Conservation (phyloP, 2,329 filamentous ascomycete species). For the Macroventuria anomochaeta region DNA sequence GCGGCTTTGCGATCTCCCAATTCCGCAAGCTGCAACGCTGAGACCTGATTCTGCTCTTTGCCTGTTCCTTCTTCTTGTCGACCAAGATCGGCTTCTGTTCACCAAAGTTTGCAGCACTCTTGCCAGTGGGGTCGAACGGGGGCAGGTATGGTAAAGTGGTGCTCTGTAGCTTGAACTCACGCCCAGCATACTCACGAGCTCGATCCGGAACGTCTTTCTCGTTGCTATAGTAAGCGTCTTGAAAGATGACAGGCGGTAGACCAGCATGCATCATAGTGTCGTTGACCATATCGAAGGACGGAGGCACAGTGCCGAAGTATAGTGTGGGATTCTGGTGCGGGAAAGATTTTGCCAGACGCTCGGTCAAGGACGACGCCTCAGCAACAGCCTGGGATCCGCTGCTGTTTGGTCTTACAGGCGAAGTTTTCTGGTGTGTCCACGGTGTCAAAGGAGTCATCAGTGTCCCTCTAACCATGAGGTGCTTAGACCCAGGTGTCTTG, state of each 20-base stretch:
- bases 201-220: conserved; percentile 82
- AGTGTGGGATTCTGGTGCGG: conserved; percentile 28
- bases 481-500: conserved; percentile 38
- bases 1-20: conserved; percentile 78
- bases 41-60: conserved; percentile 60
- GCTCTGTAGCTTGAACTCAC: conserved; percentile 80
- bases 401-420: conserved; percentile 23
- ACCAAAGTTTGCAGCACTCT: conserved; percentile 63
- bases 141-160: conserved; percentile 80
- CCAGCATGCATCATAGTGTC: conserved; percentile 64
- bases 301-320: conserved; percentile 51
- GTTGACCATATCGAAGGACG: conserved; percentile 55
- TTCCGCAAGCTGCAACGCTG: conserved; percentile 66
- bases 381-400: conserved; percentile 24
- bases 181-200: conserved; percentile 82
- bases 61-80: conserved; percentile 61
- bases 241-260: conserved; percentile 75
- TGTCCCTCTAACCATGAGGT: conserved; percentile 16
- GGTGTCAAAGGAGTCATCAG: conserved; percentile 38
- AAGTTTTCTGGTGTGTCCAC: conserved; percentile 43
- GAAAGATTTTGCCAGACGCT: conserved; percentile 28
- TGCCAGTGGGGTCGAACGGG: conserved; percentile 71
- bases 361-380: conserved; percentile 27
- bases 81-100: conserved; percentile 55
- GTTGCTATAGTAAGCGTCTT: conserved; percentile 83